These are phyloP conservation scores for Aspergillus viridinutans DNA, from an alignment of 2,329 filamentous ascomycete genomes.

Conservation along the genomic window DNA sequence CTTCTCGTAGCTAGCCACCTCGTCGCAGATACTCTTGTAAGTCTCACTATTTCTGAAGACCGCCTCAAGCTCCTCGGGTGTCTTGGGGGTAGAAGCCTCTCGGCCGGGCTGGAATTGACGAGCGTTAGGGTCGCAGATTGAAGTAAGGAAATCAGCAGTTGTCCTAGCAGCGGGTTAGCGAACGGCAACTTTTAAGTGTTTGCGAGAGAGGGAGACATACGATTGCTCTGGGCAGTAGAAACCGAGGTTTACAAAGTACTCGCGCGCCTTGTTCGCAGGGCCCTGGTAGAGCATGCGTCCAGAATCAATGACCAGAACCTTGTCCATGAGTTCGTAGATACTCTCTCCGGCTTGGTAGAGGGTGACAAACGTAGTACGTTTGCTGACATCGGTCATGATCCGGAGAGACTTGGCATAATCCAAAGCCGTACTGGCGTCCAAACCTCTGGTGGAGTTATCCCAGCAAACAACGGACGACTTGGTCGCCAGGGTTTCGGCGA, in stretches of 20 bases:
- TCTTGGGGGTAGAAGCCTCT: conserved; percentile 64
- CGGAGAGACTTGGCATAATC: conserved; percentile 69
- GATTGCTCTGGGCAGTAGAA: conserved; percentile 55
- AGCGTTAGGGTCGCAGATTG: conserved; percentile 69
- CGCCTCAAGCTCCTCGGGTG: conserved; percentile 62
- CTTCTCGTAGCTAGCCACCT: conserved; percentile 59
- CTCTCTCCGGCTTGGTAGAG: conserved; percentile 68
- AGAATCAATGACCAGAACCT: conserved; percentile 71
- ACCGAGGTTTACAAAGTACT: conserved; percentile 64
- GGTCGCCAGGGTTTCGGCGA: conserved; percentile 71
- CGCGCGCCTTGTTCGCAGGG: conserved; percentile 54
- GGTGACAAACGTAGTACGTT: conserved; percentile 66
- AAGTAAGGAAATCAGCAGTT: conserved; percentile 73
- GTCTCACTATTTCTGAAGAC: conserved; percentile 62
- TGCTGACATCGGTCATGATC: conserved; percentile 71
- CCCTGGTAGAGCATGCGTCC: conserved; percentile 68
- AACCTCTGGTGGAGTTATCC: conserved; percentile 77
- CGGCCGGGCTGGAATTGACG: conserved; percentile 63
- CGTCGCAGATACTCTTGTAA: conserved; percentile 57
- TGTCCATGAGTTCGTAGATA: conserved; percentile 72
- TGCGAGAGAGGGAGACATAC: conserved; percentile 2
- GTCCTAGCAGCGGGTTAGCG: conserved; percentile 45
- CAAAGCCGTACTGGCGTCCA: conserved; percentile 73
- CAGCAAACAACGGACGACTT: conserved; percentile 70
- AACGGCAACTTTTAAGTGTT: not conserved